Conservation (phyloP, 2,329 filamentous ascomycete genomes). For the Seiridium unicorne region DNA sequence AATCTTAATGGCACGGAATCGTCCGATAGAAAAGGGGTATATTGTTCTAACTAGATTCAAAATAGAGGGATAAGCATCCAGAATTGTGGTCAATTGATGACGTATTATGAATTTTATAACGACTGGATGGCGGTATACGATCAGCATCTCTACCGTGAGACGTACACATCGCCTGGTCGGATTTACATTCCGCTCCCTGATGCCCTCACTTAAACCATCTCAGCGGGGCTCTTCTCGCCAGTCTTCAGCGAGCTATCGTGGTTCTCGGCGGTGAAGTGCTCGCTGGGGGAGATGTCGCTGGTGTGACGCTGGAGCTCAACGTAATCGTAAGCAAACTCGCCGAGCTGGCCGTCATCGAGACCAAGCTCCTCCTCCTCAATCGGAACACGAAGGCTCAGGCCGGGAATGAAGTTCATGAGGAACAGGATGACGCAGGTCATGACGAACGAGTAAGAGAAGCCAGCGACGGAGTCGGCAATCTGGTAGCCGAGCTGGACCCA, state of each 20-base stretch:
- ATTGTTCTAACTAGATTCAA: neutral
- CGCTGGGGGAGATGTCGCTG: conserved; percentile 28
- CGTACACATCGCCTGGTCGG: neutral
- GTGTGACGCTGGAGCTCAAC: conserved; percentile 71
- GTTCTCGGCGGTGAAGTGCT: conserved; percentile 1
- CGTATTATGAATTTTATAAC: neutral
- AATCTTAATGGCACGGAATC: too few relatives aligned
- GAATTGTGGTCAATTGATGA: neutral
- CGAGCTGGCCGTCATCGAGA: conserved; percentile 72
- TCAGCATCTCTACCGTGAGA: neutral
- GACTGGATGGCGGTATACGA: neutral
- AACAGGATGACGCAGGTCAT: conserved; percentile 69
- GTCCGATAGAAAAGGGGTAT: neutral
- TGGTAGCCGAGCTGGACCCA: conserved; percentile 71
- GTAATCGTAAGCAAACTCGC: conserved; percentile 83
- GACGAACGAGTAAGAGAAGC: conserved; percentile 65
- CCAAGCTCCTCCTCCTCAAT: conserved; percentile 69
- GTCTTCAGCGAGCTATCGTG: conserved; percentile 13
- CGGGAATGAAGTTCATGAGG: conserved; percentile 68
- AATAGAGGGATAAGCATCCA: neutral
- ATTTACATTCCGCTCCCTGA: neutral
- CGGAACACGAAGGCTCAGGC: conserved; percentile 65
- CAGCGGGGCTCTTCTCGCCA: conserved; percentile 21
- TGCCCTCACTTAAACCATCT: conserved; percentile 13
- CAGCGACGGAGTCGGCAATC: conserved; percentile 64